These are phyloP conservation scores for Geranium rotundifolium DNA, from an alignment of 345 rosid species.

Conservation along the genomic window DNA sequence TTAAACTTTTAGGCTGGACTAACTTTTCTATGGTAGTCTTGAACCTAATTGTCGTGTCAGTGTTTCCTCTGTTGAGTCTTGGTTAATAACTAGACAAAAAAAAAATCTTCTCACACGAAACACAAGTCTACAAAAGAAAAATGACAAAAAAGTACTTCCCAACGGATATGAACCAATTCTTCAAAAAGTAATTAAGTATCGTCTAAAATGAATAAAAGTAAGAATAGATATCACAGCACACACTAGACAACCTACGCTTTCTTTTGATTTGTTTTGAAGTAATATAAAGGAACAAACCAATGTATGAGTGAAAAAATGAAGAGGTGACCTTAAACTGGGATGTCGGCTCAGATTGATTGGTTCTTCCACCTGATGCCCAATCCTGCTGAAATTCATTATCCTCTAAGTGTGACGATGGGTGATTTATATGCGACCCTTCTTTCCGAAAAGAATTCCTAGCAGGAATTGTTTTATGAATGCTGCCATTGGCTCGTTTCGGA, in stretches of 20 bases:
- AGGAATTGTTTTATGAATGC: slow-evolving; percentile 9
- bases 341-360: slow-evolving; percentile 1
- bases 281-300: too few species aligned
- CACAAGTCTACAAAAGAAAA: too few species aligned
- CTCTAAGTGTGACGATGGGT: slow-evolving; percentile 9
- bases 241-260: neutral
- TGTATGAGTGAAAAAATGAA: neutral
- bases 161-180: neutral
- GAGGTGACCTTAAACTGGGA: slow-evolving; percentile 27
- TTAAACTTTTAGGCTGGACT: too few species aligned
- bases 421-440: slow-evolving; percentile 10
- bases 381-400: slow-evolving; percentile 14
- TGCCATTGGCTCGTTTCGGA: slow-evolving; percentile 12
- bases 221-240: neutral
- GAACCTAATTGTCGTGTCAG: too few species aligned
- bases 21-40: too few species aligned
- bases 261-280: too few species aligned
- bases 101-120: too few species aligned
- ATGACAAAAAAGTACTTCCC: too few species aligned
- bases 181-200: neutral
- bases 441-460: slow-evolving; percentile 11
- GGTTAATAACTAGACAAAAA: too few species aligned
- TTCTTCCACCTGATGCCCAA: slow-evolving; percentile 12
- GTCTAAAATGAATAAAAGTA: neutral
- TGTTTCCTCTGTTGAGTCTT: too few species aligned